These are phyloP conservation scores for Leccinellum luteum DNA, from an alignment of 768 basidiomycete genomes.

Conservation along the genomic window DNA sequence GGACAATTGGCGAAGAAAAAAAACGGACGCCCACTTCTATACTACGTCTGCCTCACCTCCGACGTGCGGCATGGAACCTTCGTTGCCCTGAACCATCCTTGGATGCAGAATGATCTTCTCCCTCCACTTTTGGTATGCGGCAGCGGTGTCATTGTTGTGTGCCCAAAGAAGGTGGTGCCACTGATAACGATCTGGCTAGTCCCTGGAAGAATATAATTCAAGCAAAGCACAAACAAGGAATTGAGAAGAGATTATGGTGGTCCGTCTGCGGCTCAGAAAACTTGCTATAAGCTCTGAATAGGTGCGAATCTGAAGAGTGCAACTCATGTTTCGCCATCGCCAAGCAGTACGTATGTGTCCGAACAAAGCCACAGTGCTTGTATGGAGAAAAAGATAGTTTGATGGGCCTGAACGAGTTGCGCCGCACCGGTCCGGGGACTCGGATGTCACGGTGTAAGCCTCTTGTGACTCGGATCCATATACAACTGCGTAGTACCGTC, in stretches of 20 bases:
- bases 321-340: neutral
- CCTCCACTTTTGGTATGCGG: conserved; percentile 7
- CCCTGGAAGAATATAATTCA: neutral
- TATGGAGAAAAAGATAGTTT: neutral
- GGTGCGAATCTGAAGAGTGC: no score
- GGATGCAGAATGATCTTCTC: conserved; percentile 14
- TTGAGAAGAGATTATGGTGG: no score
- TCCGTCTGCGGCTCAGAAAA: neutral
- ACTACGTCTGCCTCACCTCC: conserved; percentile 14
- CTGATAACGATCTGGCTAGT: neutral
- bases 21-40: neutral
- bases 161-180: neutral
- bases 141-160: neutral
- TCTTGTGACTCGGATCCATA: neutral
- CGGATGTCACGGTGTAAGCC: no score
- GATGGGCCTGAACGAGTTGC: neutral
- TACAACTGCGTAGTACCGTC: neutral
- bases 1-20: neutral
- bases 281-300: neutral
- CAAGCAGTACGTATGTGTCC: neutral
- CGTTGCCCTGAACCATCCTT: neutral
- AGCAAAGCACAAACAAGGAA: neutral
- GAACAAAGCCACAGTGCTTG: neutral
- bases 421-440: neutral
- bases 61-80: conserved; percentile 13